phyloP scores from a whole-genome alignment of 2,329 filamentous ascomycete species.

The Kalaharituber pfeilii region DNA sequence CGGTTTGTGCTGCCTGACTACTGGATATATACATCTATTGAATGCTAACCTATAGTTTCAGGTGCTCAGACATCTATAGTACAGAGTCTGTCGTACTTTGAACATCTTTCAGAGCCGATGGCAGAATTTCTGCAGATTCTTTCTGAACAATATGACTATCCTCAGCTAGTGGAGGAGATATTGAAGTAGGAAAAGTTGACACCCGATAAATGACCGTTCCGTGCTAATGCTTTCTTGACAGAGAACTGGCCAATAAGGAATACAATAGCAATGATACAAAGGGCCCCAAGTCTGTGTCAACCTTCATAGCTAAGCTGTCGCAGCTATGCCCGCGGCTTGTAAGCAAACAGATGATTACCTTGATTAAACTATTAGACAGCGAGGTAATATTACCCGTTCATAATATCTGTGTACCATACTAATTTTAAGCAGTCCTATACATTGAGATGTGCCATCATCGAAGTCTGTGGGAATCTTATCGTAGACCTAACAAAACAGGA shows the following conservation, averaged over 20 bases:
- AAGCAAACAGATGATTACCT: slow-evolving; percentile 90
- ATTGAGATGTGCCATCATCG: slow-evolving; percentile 78
- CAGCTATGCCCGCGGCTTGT: slow-evolving; percentile 81
- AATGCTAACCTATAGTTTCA: slow-evolving; percentile 30
- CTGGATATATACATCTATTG: background rate
- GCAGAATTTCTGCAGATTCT: slow-evolving; percentile 94
- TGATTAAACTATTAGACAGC: slow-evolving; percentile 88
- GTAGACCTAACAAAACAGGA: slow-evolving; percentile 66
- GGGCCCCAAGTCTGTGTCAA: slow-evolving; percentile 88
- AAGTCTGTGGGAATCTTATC: slow-evolving; percentile 93
- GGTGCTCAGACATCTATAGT: slow-evolving; percentile 95
- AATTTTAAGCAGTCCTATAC: slow-evolving; percentile 54
- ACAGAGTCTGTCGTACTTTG: slow-evolving; percentile 93
- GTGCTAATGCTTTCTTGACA: slow-evolving; percentile 15
- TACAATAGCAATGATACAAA: slow-evolving; percentile 94
- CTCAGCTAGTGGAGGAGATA: slow-evolving; percentile 84
- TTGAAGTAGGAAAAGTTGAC: slow-evolving; percentile 34
- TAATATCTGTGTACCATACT: slow-evolving; percentile 3
- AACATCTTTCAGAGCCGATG: slow-evolving; percentile 98
- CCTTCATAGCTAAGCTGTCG: slow-evolving; percentile 82
- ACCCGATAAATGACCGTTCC: background rate
- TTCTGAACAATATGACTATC: slow-evolving; percentile 92
- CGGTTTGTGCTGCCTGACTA: slow-evolving; percentile 38
- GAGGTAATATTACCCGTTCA: slow-evolving; percentile 40
- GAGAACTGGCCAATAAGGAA: slow-evolving; percentile 91